Conservation (phyloP, 1,284 basidiomycete species). For the Violaceomyces palustris region DNA sequence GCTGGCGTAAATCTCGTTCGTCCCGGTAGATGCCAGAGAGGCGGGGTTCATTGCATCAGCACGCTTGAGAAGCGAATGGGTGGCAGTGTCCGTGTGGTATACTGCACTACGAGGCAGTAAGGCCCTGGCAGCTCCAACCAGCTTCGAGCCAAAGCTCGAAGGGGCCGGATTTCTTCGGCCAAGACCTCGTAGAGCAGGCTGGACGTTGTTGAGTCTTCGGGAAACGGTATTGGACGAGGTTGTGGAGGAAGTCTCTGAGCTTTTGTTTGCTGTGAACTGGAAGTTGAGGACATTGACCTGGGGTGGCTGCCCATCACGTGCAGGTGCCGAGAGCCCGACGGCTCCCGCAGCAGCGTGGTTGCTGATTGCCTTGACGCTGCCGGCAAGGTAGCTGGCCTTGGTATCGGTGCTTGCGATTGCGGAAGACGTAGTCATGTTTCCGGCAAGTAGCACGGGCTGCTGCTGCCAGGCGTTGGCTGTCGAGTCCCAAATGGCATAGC, state of each 20-base stretch:
- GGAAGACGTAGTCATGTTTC: constrained; percentile 68
- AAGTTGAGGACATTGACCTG: constrained; percentile 40
- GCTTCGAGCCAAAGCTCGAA: too few relatives aligned
- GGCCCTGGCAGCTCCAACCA: too few relatives aligned
- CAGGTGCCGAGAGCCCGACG: constrained; percentile 51
- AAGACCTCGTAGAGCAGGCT: too few relatives aligned
- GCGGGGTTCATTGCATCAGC: constrained; percentile 39
- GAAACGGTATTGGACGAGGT: constrained; percentile 11
- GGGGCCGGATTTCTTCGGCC: too few relatives aligned
- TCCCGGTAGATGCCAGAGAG: constrained; percentile 59
- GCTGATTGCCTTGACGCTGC: constrained; percentile 54
- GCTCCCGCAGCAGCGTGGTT: constrained; percentile 54
- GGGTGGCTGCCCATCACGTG: constrained; percentile 43
- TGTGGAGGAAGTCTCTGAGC: constrained; percentile 7
- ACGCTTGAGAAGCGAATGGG: constrained; percentile 19
- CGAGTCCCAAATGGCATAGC: constrained; percentile 76
- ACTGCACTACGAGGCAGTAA: too few relatives aligned
- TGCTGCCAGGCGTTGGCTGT: constrained; percentile 62
- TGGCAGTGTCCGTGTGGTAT: too few relatives aligned
- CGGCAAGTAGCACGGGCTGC: constrained; percentile 52
- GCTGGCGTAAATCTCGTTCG: constrained; percentile 78
- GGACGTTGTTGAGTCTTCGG: too few relatives aligned
- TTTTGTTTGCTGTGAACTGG: constrained; percentile 61
- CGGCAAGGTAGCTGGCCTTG: constrained; percentile 54
- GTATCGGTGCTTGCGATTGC: constrained; percentile 58